Base-by-base conservation (phyloP, 2,329 filamentous ascomycete species). In the Pseudogymnoascus sp. region DNA sequence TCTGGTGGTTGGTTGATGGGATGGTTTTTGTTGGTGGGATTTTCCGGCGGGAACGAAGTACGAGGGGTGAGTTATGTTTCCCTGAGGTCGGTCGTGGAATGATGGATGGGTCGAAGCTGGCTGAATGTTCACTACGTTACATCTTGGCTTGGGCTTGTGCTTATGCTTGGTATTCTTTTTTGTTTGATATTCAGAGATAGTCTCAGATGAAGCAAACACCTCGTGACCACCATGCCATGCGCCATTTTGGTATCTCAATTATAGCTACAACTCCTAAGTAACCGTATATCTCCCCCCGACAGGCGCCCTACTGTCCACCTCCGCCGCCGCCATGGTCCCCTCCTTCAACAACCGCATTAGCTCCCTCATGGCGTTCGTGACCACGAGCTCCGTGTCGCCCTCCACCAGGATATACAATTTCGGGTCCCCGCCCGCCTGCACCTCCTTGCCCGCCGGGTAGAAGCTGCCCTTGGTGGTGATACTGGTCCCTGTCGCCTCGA, bases 331-430 rank as follows among this genome's bases (percentile, higher is more conserved):
- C 70, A 95, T 85, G 0, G 92, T 96, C 11, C 91, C 94, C 75
- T 97, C 94, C 73, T 89, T 91, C 68, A 99, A 77, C 70, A 97
- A 78, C 55, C 92, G 84, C 72, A 92, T 93, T 67, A 99, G 81
- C 76, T 97, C 92, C 68, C 86, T 85, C 83, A 99, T 91, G 2
- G 94, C 94, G 70, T 90, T 89, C 60, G 90, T 90, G 29, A 99
- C 94, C 33, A 92, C 87, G 61, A 96, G 80, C 75, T 99, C 94
- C 0, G 94, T 97, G 71, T 99, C 94, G 43, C 94, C 94, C 74
- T 99, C 94, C 63, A 99, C 95, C 65, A 99, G 83, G 70, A 99
- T 97, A 74, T 97, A 99, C 69, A 99, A 79, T 79, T 97, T 97
- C n/a, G 94, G 89, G 68, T 92, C 87, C 62, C 87, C 89, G 37